These are phyloP conservation scores for Pseudozyma tsukubaensis DNA, from an alignment of 1,284 basidiomycete species.

Conservation along the genomic window DNA sequence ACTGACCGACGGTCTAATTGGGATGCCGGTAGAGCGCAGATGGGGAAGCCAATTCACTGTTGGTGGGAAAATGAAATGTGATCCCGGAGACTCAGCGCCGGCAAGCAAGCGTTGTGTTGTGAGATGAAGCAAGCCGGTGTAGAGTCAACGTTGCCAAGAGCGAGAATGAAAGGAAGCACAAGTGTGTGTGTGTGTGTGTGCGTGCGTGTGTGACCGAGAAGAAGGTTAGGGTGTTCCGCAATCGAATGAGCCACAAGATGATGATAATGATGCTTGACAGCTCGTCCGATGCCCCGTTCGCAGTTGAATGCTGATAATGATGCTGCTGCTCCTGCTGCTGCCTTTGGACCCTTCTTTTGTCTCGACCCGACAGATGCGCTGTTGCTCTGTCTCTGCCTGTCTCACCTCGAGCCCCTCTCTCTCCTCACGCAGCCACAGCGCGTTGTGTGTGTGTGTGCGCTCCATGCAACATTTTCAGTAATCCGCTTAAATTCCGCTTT, in stretches of 20 bases:
- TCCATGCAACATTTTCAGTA: background rate
- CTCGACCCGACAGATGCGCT: no score
- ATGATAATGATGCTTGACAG: constrained; percentile 5
- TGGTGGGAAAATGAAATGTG: constrained; percentile 12
- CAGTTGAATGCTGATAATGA: background rate
- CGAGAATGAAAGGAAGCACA: background rate
- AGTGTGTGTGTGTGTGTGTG: background rate
- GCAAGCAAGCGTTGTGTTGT: background rate
- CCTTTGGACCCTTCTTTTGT: constrained; percentile 14
- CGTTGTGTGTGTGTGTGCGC: background rate
- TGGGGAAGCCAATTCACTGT: background rate
- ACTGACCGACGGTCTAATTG: background rate
- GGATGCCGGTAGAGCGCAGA: background rate
- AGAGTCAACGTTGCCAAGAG: background rate
- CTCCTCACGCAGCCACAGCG: background rate
- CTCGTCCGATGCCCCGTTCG: constrained; percentile 4
- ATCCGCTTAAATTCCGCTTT: no score
- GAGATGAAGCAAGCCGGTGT: constrained; percentile 5
- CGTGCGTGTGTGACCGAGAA: background rate
- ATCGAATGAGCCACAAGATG: background rate
- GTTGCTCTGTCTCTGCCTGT: constrained; percentile 1
- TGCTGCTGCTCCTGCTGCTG: no score
- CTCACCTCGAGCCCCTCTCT: constrained; percentile 9
- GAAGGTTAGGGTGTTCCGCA: background rate
- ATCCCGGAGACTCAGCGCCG: background rate